Conservation (phyloP, 306 rosid genomes). For the Canavalia ensiformis region DNA sequence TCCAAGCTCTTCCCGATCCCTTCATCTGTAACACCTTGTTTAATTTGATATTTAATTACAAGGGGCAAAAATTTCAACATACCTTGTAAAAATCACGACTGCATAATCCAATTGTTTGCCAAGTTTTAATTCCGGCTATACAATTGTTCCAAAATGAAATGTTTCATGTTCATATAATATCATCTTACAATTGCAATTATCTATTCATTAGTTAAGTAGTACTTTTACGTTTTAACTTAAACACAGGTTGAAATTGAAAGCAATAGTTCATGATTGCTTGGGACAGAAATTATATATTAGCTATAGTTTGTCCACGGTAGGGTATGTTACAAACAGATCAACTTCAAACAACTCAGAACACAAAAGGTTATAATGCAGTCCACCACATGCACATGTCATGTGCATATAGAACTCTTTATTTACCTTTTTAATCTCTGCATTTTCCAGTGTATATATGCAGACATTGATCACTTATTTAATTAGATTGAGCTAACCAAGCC, state of each 20-base stretch:
- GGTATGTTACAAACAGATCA: not conserved
- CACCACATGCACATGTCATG: conserved; percentile 18
- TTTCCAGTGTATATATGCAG: not conserved
- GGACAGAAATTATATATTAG: not conserved
- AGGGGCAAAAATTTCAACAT: too few relatives aligned
- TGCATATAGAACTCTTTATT: conserved; percentile 21
- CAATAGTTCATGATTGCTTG: not conserved
- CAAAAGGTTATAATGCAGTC: not conserved
- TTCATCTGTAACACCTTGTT: not conserved
- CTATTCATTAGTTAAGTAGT: not conserved
- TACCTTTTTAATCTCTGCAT: not conserved
- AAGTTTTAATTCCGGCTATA: too few relatives aligned
- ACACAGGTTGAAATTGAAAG: not conserved
- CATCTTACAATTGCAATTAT: not conserved
- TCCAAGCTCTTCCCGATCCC: not conserved
- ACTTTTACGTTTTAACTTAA: not conserved
- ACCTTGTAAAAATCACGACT: not conserved
- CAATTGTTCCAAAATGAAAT: too few relatives aligned
- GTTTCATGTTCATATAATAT: too few relatives aligned
- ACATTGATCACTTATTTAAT: not conserved
- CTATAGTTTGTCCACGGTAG: not conserved
- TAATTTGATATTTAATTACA: too few relatives aligned
- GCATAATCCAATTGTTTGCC: too few relatives aligned
- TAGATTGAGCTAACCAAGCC: conserved; percentile 45
- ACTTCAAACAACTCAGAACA: not conserved